Evolutionary conservation across 306 rosid species (phyloP), one percentile per base, ranked within the genome.

Genomic region (Ormosia semicastrata): DNA sequence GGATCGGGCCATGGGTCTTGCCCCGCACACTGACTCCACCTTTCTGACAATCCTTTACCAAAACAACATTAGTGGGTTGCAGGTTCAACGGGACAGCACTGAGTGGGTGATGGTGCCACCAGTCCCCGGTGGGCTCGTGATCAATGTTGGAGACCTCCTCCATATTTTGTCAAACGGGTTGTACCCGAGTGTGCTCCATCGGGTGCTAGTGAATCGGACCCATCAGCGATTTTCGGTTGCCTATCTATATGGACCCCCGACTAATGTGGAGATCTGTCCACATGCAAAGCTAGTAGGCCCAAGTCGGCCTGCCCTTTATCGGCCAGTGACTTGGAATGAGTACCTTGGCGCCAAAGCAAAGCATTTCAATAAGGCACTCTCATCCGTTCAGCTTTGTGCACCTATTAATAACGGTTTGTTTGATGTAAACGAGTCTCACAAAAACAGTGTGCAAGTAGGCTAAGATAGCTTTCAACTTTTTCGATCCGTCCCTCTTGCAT

Each of bases 1-100:
- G 0, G 93, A 89, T n/a, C 93, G 90, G 12, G 99, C 99, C 77
- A 95, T 92, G 98, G 98, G 99, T 24, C 89, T 95, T 0, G 98
- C 98, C 0, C 89, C 92, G 3, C 98, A 95, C 73, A 95, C 99
- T 0, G 99, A 95, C 70, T 92, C 99, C 0, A 93, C 97, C 73
- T 87, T 95, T 9, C 81, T 95, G 58, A 89, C 98, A 0, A 87
- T 93, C 9, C 85, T 95, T 3, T 60, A 94, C 86, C 99, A 95
- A 39, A 93, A 82, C 80, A 85, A 81, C 86, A 92, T 89, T 0
- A 92, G 97, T 1, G 98, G 99, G 2, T 50, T 95, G 37, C 99
- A 95, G 5, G 94, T 95, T 6, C 84, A 69, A 0, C 74, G 65
- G 1, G 95, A 93, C n/a, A 92, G 90, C 3, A 15, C 3, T 0